These are phyloP conservation scores for Straminergon stramineum DNA, from an alignment of 225 moss, liverwort and hornwort species.

Conservation along the genomic window DNA sequence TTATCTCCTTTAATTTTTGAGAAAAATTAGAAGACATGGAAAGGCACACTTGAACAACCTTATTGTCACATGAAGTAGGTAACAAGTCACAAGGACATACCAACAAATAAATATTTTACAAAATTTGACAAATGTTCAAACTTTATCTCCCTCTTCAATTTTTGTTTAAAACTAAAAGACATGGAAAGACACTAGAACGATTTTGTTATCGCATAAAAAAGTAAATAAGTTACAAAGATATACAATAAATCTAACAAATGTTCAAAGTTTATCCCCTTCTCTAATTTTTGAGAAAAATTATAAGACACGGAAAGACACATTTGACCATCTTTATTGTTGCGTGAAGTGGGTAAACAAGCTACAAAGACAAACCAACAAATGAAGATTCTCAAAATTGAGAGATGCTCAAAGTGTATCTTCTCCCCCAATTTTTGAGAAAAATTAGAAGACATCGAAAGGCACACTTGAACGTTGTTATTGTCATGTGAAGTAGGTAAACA, in stretches of 20 bases:
- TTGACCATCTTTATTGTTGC: background rate
- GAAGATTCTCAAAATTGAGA: background rate
- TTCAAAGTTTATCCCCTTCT: too few relatives aligned
- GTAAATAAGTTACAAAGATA: too few relatives aligned
- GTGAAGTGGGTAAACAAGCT: background rate
- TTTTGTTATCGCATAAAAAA: too few relatives aligned
- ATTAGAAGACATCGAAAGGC: background rate
- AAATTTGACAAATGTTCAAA: too few relatives aligned
- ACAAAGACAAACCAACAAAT: background rate
- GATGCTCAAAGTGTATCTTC: background rate
- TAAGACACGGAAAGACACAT: background rate
- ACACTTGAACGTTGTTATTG: background rate
- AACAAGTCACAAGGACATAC: too few relatives aligned
- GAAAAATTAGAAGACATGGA: too few relatives aligned
- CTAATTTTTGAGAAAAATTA: background rate
- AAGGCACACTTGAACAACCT: too few relatives aligned
- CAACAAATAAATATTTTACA: too few relatives aligned
- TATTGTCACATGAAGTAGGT: too few relatives aligned
- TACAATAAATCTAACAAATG: too few relatives aligned
- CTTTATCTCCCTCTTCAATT: too few relatives aligned
- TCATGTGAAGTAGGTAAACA: background rate
- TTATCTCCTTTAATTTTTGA: too few relatives aligned
- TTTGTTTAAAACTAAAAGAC: background rate
- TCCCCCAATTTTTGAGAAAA: background rate
- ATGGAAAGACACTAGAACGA: background rate